A percentile compares a stretch with the other conserved stretches of the same genome.
phyloP scores from a whole-genome alignment of 805 yeast genomes.

The Lachancea dasiensis region DNA sequence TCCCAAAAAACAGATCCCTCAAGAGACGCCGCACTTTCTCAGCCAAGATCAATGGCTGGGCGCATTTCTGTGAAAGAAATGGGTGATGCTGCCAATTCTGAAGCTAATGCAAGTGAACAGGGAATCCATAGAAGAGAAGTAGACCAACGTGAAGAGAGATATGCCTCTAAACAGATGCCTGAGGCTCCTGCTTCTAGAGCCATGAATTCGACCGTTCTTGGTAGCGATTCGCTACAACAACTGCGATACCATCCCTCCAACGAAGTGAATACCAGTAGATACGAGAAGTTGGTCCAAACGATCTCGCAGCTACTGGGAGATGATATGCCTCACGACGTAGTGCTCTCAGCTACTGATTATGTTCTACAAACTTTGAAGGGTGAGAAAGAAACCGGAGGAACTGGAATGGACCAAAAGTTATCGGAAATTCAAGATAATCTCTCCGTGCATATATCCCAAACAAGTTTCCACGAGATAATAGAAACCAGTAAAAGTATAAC shows the following conservation, averaged over 20 bases:
- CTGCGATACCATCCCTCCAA: slow-evolving; percentile 60
- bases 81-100: slow-evolving; percentile 41
- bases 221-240: slow-evolving; percentile 10
- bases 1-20: slow-evolving; percentile 36
- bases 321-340: slow-evolving; percentile 71
- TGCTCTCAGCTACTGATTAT: slow-evolving; percentile 36
- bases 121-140: slow-evolving; percentile 15
- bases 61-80: slow-evolving; percentile 60
- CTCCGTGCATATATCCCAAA: slow-evolving; percentile 26
- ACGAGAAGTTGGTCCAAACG: slow-evolving; percentile 56
- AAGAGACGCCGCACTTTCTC: slow-evolving; percentile 46
- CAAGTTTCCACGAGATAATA: slow-evolving; percentile 40
- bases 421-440: slow-evolving; percentile 46
- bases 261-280: slow-evolving; percentile 43
- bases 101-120: slow-evolving; percentile 12
- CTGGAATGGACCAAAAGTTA: slow-evolving; percentile 35
- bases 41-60: slow-evolving; percentile 70
- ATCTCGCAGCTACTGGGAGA: slow-evolving; percentile 49
- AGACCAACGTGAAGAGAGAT: not conserved
- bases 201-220: slow-evolving; percentile 1
- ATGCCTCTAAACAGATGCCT: not conserved
- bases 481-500: slow-evolving; percentile 42
- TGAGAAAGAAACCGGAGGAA: slow-evolving; percentile 16
- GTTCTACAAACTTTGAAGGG: slow-evolving; percentile 19
- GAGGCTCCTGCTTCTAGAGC: not conserved